Conservation (phyloP, 2,329 filamentous ascomycete genomes). For the Aspergillus hortae region DNA sequence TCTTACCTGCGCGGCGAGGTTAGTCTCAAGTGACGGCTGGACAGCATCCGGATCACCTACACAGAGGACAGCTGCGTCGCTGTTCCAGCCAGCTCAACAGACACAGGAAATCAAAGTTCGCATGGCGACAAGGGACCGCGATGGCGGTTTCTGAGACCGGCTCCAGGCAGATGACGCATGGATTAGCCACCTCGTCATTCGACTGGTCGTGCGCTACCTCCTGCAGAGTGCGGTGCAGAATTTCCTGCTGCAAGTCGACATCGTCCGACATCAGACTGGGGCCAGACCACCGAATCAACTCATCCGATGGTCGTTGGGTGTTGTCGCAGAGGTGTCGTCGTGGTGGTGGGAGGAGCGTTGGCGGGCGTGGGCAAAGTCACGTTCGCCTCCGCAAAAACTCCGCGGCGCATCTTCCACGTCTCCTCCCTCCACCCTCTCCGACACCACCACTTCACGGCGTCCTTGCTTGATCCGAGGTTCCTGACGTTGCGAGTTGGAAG, state of each 20-base stretch:
- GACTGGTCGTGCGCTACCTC: constrained; percentile 39
- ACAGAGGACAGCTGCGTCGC: constrained; percentile 72
- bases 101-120: constrained; percentile 81
- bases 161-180: constrained; percentile 87
- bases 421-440: background rate
- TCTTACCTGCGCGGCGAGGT: constrained; percentile 43
- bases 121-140: constrained; percentile 73
- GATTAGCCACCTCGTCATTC: constrained; percentile 39
- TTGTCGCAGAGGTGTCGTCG: background rate
- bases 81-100: constrained; percentile 77
- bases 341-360: background rate
- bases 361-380: constrained; percentile 14
- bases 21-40: background rate
- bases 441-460: background rate
- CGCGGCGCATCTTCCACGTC: background rate
- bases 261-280: constrained; percentile 34
- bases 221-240: constrained; percentile 44
- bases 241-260: constrained; percentile 40
- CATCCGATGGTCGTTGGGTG: no score
- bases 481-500: background rate
- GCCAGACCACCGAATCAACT: background rate
- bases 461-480: no score
- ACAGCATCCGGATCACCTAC: constrained; percentile 44
- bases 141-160: constrained; percentile 67
- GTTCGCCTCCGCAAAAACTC: constrained; percentile 16